Conservation (phyloP, 768 basidiomycete species). For the Pleurotus salmoneostramineus region DNA sequence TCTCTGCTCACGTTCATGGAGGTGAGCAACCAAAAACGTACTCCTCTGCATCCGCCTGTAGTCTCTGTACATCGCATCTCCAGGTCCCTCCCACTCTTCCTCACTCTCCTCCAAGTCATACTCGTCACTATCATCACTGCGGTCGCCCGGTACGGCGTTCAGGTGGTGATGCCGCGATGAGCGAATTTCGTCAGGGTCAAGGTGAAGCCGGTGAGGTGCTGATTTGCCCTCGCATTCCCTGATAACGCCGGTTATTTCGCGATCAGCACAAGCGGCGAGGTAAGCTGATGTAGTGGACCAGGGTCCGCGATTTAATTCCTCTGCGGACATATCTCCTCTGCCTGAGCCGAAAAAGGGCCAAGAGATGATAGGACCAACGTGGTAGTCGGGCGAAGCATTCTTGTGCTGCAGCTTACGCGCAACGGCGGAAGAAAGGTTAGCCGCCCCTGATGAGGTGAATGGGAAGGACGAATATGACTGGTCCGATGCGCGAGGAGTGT, state of each 20-base stretch:
- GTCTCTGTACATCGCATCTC: constrained; percentile 77
- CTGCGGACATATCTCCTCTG: constrained; percentile 63
- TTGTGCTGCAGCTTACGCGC: constrained; percentile 15
- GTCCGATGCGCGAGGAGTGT: constrained; percentile 40
- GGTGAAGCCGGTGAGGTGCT: constrained; percentile 72
- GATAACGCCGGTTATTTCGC: constrained; percentile 73
- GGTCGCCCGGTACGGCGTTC: constrained; percentile 64
- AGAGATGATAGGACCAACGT: constrained; percentile 79
- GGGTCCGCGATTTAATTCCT: constrained; percentile 77
- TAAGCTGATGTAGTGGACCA: constrained; percentile 63
- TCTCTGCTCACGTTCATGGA: constrained; percentile 54
- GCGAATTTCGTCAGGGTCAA: constrained; percentile 75
- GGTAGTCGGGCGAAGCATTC: constrained; percentile 32
- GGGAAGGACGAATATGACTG: constrained; percentile 38
- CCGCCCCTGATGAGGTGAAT: constrained; percentile 37
- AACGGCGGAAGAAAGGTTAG: constrained; percentile 19
- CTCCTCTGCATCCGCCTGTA: constrained; percentile 78
- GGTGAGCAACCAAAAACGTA: constrained; percentile 74
- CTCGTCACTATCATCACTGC: constrained; percentile 75
- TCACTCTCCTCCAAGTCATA: constrained; percentile 80
- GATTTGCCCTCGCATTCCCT: constrained; percentile 76
- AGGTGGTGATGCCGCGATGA: constrained; percentile 69
- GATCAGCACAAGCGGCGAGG: constrained; percentile 57
- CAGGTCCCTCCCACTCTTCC: constrained; percentile 75
- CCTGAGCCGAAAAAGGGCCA: constrained; percentile 91